Conservation (phyloP, 441 rosid species). For the Croton laevigatus region DNA sequence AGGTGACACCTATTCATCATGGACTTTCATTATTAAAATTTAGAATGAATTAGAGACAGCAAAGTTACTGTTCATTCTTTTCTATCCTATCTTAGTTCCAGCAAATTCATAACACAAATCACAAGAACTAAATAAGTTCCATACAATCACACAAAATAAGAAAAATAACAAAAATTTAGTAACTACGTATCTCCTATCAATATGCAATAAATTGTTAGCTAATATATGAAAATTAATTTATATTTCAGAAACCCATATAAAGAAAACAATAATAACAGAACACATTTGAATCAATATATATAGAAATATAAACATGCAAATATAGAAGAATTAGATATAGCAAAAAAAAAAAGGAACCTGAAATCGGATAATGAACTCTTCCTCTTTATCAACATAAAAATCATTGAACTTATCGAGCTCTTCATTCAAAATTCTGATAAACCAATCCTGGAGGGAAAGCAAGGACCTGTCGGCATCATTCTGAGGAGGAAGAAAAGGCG, state of each 20-base stretch:
- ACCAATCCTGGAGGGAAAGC: slow-evolving; percentile 56
- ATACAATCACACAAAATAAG: neutral
- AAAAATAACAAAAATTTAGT: neutral
- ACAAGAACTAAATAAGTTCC: slow-evolving; percentile 1
- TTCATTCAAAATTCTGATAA: slow-evolving; percentile 64
- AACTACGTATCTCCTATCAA: neutral
- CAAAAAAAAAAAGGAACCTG: slow-evolving; percentile 42
- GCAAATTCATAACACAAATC: neutral
- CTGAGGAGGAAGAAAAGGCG: neutral
- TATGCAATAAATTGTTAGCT: neutral
- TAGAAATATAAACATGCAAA: neutral
- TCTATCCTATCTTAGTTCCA: neutral
- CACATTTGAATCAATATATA: neutral
- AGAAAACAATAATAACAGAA: neutral
- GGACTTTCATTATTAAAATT: neutral
- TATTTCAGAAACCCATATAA: neutral
- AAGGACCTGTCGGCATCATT: slow-evolving; percentile 24
- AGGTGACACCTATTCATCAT: no score
- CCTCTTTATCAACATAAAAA: slow-evolving; percentile 88
- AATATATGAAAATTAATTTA: neutral
- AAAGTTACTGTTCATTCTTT: no score
- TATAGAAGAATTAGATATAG: neutral
- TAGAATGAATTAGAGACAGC: slow-evolving; percentile 5
- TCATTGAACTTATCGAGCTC: slow-evolving; percentile 93
- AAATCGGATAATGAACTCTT: slow-evolving; percentile 81